Base-by-base conservation (phyloP, 768 basidiomycete species). In the Suillus bovinus region DNA sequence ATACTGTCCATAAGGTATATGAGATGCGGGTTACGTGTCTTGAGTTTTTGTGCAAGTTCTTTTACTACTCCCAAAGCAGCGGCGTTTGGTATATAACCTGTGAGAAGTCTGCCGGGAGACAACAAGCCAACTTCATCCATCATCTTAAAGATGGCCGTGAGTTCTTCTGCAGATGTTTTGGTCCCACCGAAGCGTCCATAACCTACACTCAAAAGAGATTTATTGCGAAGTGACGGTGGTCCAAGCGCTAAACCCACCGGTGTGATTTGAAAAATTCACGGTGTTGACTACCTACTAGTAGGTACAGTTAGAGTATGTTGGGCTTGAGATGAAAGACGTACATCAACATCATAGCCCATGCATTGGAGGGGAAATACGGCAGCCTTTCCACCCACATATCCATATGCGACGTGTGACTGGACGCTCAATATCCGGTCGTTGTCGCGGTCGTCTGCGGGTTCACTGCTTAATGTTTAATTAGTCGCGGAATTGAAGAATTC, bases 311-410 rank as follows among this genome's bases (percentile, higher is more conserved):
- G 68, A 60, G 58, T 31, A 38, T 29, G 33, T 31, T 27, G 34
- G 24, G 10, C 33, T 50, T 36, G 53, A 50, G 34, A 44, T 38
- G 53, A 52, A 53, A 22, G 58, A 77, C 84, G 75, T 74, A 93
- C 94, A 80, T 99, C 97, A 50, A 99, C 96, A 67, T 99, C 94
- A 76, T 90, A 99, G 13, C 94, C 96, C 50, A 99, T 84, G 64
- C 82, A 93, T 81, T 85, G 96, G 66, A 86, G 85, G 1, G 89
- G 88, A 68, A 90, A 91, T 6, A 86, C 83, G 0, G 90, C 89
- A 10, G 89, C 89, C 72, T 91, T 91, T 31, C 88, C 88, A 62
- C 96, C 96, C 8, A 96, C 96, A 70, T 96, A 98, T 54, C 96
- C 96, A 66, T 88, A 93, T 11, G 90, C 86, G 62, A 98, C 96